Conservation (phyloP, 73 alveolate species). For the Paramecium primaurelia region DNA sequence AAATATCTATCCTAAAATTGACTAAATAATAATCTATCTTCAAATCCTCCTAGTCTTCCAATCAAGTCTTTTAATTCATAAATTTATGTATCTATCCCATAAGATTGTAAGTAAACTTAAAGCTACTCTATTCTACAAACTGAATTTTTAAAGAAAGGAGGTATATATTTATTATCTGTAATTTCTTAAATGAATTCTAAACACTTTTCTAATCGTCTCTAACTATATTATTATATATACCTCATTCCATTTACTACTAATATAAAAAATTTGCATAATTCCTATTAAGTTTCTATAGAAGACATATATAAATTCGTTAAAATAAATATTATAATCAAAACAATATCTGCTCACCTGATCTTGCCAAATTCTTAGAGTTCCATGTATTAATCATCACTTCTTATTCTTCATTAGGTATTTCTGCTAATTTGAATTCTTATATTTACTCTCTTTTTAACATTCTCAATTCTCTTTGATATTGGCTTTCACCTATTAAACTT, state of each 20-base stretch:
- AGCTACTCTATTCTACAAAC: neutral
- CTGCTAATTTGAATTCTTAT: neutral
- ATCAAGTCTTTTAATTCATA: neutral
- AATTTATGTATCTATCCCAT: neutral
- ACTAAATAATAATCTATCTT: neutral
- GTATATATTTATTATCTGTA: neutral
- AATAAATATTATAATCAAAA: neutral
- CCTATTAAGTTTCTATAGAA: neutral
- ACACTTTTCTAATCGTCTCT: slow-evolving; percentile 40
- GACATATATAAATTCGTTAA: slow-evolving; percentile 3
- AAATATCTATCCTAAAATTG: neutral
- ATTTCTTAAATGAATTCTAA: neutral
- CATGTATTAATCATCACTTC: neutral
- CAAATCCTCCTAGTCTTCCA: slow-evolving; percentile 33
- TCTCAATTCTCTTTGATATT: slow-evolving; percentile 4
- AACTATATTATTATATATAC: neutral
- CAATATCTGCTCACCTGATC: slow-evolving; percentile 8
- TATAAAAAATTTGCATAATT: neutral
- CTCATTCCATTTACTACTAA: slow-evolving; percentile 19
- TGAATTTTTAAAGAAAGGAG: neutral
- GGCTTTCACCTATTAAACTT: neutral
- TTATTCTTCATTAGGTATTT: neutral
- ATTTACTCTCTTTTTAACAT: neutral
- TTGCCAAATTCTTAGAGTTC: neutral
- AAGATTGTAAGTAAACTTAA: neutral